A percentile compares a stretch with the other conserved stretches of the same genome.
These are phyloP conservation scores for Exophiala oligosperma DNA, from an alignment of 2,329 filamentous ascomycete species.

Conservation along the genomic window DNA sequence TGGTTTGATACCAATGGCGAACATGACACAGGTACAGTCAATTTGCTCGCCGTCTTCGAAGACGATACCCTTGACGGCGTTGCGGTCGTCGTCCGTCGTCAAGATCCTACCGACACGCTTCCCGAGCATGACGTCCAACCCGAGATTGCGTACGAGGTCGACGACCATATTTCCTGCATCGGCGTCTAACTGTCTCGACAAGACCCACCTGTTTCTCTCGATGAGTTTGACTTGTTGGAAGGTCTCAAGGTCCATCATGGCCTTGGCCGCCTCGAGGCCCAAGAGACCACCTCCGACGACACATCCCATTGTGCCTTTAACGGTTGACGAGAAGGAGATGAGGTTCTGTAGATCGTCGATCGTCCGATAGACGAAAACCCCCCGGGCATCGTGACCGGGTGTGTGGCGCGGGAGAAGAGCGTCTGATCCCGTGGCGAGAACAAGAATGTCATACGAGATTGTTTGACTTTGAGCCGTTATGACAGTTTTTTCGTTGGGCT, in stretches of 20 bases:
- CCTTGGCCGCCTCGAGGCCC: conserved; percentile 85
- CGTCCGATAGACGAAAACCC: conserved; percentile 86
- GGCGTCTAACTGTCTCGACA: conserved; percentile 77
- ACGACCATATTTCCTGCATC: conserved; percentile 81
- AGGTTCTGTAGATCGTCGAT: conserved; percentile 78
- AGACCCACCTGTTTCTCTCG: conserved; percentile 78
- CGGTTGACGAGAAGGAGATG: conserved; percentile 68
- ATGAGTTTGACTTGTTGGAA: conserved; percentile 75
- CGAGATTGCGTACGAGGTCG: conserved; percentile 75
- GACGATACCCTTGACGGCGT: conserved; percentile 69
- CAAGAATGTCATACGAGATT: conserved; percentile 75
- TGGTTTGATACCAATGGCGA: conserved; percentile 82
- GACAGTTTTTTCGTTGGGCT: conserved; percentile 64
- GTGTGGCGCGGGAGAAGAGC: conserved; percentile 72
- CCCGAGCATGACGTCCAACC: conserved; percentile 75
- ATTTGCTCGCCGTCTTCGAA: conserved; percentile 81
- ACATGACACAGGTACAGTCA: conserved; percentile 79
- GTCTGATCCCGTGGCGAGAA: conserved; percentile 84
- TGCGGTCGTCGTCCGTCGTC: conserved; percentile 56
- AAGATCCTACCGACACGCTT: conserved; percentile 73
- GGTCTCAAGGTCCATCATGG: conserved; percentile 80
- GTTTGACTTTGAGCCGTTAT: conserved; percentile 68
- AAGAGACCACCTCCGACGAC: conserved; percentile 84
- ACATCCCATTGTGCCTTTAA: conserved; percentile 67
- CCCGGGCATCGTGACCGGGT: conserved; percentile 74